Evolutionary conservation across 1,284 basidiomycete species (phyloP).

Genomic region (Cryptococcus floricola): DNA sequence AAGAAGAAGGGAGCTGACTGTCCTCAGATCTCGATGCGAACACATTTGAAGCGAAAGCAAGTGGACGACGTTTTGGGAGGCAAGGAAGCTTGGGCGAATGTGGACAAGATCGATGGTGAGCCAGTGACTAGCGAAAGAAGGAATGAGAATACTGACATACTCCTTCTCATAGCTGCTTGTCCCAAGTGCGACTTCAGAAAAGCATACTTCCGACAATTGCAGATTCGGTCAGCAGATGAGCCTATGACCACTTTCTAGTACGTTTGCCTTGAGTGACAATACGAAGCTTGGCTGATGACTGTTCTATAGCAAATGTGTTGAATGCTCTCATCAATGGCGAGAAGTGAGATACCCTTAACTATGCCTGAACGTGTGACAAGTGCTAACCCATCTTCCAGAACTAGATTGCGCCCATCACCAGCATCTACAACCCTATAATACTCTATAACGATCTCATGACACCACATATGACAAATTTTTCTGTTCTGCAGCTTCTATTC

Average conservation of each 20-base stretch:
- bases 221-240: constrained; percentile 94
- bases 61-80: constrained; percentile 93
- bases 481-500: too few species aligned
- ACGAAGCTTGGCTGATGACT: background rate
- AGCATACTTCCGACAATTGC: constrained; percentile 93
- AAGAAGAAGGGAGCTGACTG: background rate
- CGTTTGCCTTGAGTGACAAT: constrained; percentile 9
- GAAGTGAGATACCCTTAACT: constrained; percentile 27
- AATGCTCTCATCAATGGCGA: constrained; percentile 48
- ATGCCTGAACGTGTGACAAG: background rate
- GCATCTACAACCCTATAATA: background rate
- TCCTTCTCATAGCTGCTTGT: constrained; percentile 61
- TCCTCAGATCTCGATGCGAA: constrained; percentile 76
- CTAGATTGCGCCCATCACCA: background rate
- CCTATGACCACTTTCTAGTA: constrained; percentile 92
- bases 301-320: constrained; percentile 42
- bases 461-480: background rate
- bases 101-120: constrained; percentile 78
- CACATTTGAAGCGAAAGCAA: constrained; percentile 74
- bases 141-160: background rate
- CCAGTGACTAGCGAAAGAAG: constrained; percentile 5
- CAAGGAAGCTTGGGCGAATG: constrained; percentile 91
- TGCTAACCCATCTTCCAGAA: background rate
- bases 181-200: constrained; percentile 83
- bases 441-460: constrained; percentile 1